Percentiles rank a stretch among this genome's conserved stretches.
Conservation (phyloP, 2,329 filamentous ascomycete species). For the Aspergillus fumigatiaffinis region DNA sequence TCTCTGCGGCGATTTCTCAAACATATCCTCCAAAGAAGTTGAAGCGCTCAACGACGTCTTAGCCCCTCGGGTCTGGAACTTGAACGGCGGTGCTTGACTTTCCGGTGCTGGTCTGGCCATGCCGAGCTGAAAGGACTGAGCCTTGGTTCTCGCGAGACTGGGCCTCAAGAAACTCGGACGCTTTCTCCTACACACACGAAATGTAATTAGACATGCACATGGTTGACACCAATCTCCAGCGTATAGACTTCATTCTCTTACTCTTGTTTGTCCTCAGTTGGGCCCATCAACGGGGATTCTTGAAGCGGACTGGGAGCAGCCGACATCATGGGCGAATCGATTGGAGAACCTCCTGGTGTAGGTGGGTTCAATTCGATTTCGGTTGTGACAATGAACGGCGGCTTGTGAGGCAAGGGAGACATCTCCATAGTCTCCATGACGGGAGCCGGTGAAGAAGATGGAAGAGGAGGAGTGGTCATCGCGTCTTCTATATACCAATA, state of each 20-base stretch:
- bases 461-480: slow-evolving; percentile 78
- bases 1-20: slow-evolving; percentile 72
- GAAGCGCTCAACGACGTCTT: slow-evolving; percentile 54
- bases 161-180: slow-evolving; percentile 69
- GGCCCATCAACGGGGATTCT: slow-evolving; percentile 36
- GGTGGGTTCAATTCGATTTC: slow-evolving; percentile 69
- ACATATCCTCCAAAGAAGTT: slow-evolving; percentile 74
- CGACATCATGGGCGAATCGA: slow-evolving; percentile 39
- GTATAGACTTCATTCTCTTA: slow-evolving; percentile 23
- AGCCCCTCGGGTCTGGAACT: slow-evolving; percentile 61
- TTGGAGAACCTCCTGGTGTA: slow-evolving; percentile 55
- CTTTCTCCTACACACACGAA: slow-evolving; percentile 51
- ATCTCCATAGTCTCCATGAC: slow-evolving; percentile 82
- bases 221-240: background rate
- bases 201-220: slow-evolving; percentile 15
- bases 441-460: slow-evolving; percentile 74
- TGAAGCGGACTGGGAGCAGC: slow-evolving; percentile 36
- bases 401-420: slow-evolving; percentile 87
- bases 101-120: slow-evolving; percentile 60
- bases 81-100: slow-evolving; percentile 67
- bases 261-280: slow-evolving; percentile 29
- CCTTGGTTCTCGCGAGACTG: slow-evolving; percentile 70
- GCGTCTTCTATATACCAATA: slow-evolving; percentile 55
- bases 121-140: slow-evolving; percentile 64
- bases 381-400: slow-evolving; percentile 56